Percentiles rank a stretch among this genome's conserved stretches.
Conservation (phyloP, 139 green algal species). For the Picochlorum sp. region DNA sequence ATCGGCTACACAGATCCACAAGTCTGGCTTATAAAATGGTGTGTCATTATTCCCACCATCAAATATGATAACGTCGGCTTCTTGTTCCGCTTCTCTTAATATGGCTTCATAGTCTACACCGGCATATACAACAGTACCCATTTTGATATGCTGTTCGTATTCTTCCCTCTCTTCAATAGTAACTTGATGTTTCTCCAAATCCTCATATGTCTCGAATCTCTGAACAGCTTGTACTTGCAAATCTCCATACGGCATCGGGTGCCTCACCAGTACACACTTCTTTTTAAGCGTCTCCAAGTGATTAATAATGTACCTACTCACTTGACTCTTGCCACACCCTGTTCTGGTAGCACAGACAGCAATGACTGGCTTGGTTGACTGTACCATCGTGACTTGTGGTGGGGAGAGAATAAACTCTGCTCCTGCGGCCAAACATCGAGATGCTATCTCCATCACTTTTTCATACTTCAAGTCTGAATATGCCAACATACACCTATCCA, state of each 20-base stretch:
- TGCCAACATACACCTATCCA: conserved; percentile 16
- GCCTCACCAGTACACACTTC: conserved; percentile 38
- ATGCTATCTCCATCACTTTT: conserved; percentile 17
- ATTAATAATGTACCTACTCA: conserved; percentile 20
- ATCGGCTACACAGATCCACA: conserved; percentile 28
- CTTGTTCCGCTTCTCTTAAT: conserved; percentile 23
- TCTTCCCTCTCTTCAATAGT: conserved; percentile 39
- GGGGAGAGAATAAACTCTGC: conserved; percentile 20
- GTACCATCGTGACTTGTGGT: conserved; percentile 13
- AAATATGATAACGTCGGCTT: conserved; percentile 34
- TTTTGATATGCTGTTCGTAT: conserved; percentile 40
- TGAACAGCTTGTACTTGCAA: conserved; percentile 28
- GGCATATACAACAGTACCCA: conserved; percentile 28
- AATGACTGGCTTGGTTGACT: conserved; percentile 16
- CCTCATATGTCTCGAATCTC: conserved; percentile 25
- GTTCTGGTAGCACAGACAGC: conserved; percentile 22
- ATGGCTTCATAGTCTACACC: conserved; percentile 40
- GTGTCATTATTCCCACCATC: conserved; percentile 39
- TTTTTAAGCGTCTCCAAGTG: conserved; percentile 23
- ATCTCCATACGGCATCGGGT: conserved; percentile 40
- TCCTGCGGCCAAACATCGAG: conserved; percentile 20
- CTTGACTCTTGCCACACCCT: conserved; percentile 35
- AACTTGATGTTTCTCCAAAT: conserved; percentile 25
- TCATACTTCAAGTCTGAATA: conserved; percentile 15
- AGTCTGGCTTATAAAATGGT: conserved; percentile 33